phyloP scores from a whole-genome alignment of 352 stramenopile genomes.

The Thraustotheca clavata region DNA sequence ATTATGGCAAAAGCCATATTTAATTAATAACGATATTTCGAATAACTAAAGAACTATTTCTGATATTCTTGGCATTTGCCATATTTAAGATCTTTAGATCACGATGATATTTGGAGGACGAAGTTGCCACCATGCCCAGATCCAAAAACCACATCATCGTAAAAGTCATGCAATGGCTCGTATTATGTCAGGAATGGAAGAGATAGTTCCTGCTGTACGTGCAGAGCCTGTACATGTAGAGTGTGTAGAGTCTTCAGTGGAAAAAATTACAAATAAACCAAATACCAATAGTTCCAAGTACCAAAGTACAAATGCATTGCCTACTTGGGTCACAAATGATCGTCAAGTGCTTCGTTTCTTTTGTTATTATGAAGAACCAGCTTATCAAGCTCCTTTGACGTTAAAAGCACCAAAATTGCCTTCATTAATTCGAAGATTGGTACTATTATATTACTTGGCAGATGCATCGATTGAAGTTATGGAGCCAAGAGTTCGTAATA shows the following conservation, averaged over 20 bases:
- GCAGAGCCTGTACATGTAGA: neutral
- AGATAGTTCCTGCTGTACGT: neutral
- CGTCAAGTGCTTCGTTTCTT: constrained; percentile 86
- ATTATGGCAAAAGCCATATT: too few species aligned
- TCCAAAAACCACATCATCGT: constrained; percentile 3
- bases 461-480: constrained; percentile 81
- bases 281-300: neutral
- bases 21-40: too few species aligned
- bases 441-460: constrained; percentile 76
- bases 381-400: constrained; percentile 28
- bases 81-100: too few species aligned
- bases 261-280: neutral
- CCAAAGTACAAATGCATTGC: neutral
- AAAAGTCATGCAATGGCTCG: constrained; percentile 20
- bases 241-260: neutral
- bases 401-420: constrained; percentile 22
- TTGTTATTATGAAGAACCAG: constrained; percentile 75
- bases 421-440: constrained; percentile 41
- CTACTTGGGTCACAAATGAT: constrained; percentile 56
- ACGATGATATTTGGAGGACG: neutral
- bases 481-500: constrained; percentile 82
- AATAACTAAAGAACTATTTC: too few species aligned
- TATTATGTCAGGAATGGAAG: constrained; percentile 14
- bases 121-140: constrained; percentile 14
- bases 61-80: too few species aligned